Evolutionary conservation across 2,329 filamentous ascomycete species (phyloP), one percentile per base, ranked within the genome.

Genomic region (Aspergillus pseudoglaucus): DNA sequence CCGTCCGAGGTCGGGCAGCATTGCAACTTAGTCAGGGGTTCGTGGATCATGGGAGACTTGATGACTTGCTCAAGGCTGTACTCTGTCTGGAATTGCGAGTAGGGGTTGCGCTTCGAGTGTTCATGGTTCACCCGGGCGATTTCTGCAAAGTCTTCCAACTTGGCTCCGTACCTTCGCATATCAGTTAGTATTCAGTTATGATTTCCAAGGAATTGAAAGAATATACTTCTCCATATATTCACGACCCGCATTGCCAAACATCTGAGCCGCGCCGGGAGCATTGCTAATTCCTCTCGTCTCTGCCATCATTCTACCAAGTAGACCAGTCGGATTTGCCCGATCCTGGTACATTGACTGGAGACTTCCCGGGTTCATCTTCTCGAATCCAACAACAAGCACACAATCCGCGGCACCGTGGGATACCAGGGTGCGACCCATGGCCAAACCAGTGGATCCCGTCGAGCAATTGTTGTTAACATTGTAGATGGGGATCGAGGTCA

Each of bases 401-500:
- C 89, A 95, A 69, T 95, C 88, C 1, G 89, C 87, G 12, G 82
- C 87, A 30, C 90, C 90, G 59, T 87, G 79, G 6, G 82, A 78
- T 59, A 96, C 84, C 66, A 94, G 78, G 46, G 84, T 88, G 30
- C 90, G 78, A 2, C 80, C 93, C 79, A 97, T 85, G 64, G 84
- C 84, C 49, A 97, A 75, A 7, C 91, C 93, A 0, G 91, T 95
- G 4, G 85, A 90, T n/a, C 91, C 93, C 0, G 91, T 97, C 3
- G 88, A 88, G 78, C 91, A 97, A 76, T 96, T 96, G 79, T 97
- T 97, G 80, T 96, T 97, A 64, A 95, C 89, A 64, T 97, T 97
- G 78, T 94, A 90, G 66, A 97, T 89, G 62, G 91, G 91, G 60
- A 97, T 96, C 63, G 86, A 79, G 39, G 90, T 96, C 85, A 97